Conservation (phyloP, 2,329 filamentous ascomycete genomes). For the Phoma sp. region DNA sequence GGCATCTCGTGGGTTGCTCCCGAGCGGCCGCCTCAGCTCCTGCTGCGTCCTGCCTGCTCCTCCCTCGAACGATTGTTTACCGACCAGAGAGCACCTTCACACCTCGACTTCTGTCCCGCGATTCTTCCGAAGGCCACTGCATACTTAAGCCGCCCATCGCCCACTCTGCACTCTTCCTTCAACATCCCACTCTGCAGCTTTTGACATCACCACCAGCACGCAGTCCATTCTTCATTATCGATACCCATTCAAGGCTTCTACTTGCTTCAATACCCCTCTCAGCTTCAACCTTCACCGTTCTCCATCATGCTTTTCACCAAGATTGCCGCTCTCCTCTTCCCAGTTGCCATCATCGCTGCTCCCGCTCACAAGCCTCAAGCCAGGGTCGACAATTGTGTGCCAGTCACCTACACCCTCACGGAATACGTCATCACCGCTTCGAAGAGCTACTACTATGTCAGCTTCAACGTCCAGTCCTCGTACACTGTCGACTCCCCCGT, state of each 20-base stretch:
- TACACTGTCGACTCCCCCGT: conserved; percentile 24
- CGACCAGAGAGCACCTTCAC: not conserved
- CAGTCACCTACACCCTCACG: conserved; percentile 34
- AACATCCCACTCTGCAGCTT: conserved; percentile 4
- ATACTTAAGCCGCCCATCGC: not conserved
- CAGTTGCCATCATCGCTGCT: conserved; percentile 25
- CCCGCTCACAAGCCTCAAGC: conserved; percentile 13
- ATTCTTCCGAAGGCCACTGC: not conserved
- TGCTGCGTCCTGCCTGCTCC: not conserved
- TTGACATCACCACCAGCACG: conserved; percentile 3
- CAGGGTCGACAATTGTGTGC: conserved; percentile 25
- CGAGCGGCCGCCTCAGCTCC: not conserved
- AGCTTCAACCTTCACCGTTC: not conserved
- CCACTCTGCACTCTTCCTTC: not conserved
- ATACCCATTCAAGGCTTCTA: not conserved
- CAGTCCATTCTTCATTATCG: conserved; percentile 13
- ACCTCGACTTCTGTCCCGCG: not conserved
- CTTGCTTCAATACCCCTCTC: not conserved
- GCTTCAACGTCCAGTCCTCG: conserved; percentile 32
- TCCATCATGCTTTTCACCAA: conserved; percentile 20
- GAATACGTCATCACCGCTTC: conserved; percentile 28
- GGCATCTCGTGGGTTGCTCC: not conserved
- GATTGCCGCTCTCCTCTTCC: conserved; percentile 25
- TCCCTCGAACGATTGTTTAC: not conserved
- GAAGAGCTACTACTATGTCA: conserved; percentile 20